Percentiles rank a stretch among this genome's conserved stretches.
Conservation (phyloP, 176 grass and related monocot species). For the Tillandsia leiboldiana region DNA sequence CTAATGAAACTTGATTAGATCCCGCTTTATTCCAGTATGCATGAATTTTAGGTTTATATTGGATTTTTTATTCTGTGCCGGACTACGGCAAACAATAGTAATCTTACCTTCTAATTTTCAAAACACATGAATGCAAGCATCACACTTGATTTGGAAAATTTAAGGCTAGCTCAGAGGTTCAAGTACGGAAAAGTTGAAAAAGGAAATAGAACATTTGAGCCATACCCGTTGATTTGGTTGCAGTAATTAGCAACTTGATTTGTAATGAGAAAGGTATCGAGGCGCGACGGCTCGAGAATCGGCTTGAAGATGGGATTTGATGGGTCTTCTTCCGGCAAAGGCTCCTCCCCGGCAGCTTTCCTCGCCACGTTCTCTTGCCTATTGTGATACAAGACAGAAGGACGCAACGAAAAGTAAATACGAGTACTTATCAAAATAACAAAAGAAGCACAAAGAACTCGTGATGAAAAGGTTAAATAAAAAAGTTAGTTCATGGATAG, state of each 20-base stretch:
- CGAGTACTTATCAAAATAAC: background rate
- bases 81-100: background rate
- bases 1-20: no score
- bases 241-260: conserved; percentile 75
- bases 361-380: conserved; percentile 84
- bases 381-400: conserved; percentile 10
- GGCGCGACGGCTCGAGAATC: conserved; percentile 81
- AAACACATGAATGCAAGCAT: background rate
- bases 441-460: background rate
- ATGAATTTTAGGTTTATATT: no score
- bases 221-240: conserved; percentile 1
- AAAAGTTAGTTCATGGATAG: no score
- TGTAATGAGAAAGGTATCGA: conserved; percentile 91
- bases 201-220: background rate
- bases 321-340: conserved; percentile 90
- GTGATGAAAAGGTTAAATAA: no score
- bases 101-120: background rate
- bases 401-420: background rate
- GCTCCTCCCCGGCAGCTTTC: conserved; percentile 87
- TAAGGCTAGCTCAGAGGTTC: no score
- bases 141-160: no score
- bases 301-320: conserved; percentile 88
- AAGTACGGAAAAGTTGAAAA: no score
- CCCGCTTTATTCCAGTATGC: no score
- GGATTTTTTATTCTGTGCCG: no score